Evolutionary conservation across 2,329 filamentous ascomycete species (phyloP), one percentile per base, ranked within the genome.

Genomic region (Coniella lustricola): DNA sequence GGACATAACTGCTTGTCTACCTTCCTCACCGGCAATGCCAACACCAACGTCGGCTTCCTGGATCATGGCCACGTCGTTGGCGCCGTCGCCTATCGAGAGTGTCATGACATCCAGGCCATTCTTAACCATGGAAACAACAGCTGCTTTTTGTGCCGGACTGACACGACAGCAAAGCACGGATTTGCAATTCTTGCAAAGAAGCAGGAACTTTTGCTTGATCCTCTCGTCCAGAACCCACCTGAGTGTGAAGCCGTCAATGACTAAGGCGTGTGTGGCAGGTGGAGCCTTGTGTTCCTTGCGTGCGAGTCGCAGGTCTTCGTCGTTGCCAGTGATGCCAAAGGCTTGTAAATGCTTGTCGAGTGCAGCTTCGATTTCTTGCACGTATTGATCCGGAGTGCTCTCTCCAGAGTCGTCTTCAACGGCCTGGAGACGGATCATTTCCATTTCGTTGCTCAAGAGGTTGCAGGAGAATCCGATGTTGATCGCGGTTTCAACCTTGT

Each of bases 401-500:
- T 70, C 59, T 14, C 77, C 69, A 9, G 70, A 62, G 52, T 84
- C 77, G 48, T 90, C 84, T 55, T 95, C 88, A 1, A 87, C 79
- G 25, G 93, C 77, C 62, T 94, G 94, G 58, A 98, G 76, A 42
- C 95, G 81, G 55, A 98, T 87, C 53, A 98, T 73, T 57, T 98
- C 93, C 93, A 98, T 96, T 57, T 95, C 88, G 66, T 96, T 98
- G 68, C 91, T 90, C 48, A 98, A 79, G 29, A 98, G 76, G 59
- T 98, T 98, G 73, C 94, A 98, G 10, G 94, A 98, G 68, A 97
- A 98, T 2, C 93, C 93, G 62, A 98, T 98, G 70, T 98, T 98
- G 81, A 98, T 98, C 50, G 94, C 93, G 20, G 93, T 98, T 69
- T 98, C 93, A 29, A 97, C 91, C 68, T 97, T 98, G 75, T 98